Evolutionary conservation across 106 monocot genomes (phyloP).

Genomic region (Xerophyta viscosa): DNA sequence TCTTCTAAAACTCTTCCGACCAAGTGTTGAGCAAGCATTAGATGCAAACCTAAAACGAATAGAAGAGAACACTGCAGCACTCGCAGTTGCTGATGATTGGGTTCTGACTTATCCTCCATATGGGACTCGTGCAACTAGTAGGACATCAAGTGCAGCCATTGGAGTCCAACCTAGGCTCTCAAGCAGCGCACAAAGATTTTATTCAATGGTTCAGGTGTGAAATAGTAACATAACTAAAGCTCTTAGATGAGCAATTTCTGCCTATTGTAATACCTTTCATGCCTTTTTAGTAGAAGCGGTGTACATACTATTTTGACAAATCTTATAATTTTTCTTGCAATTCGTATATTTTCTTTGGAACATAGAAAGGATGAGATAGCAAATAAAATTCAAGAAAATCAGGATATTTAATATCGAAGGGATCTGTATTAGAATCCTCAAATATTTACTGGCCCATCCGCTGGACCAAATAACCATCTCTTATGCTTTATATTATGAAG

Average conservation of each 20-base stretch:
- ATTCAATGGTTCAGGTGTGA: slow-evolving; percentile 92
- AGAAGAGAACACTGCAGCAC: slow-evolving; percentile 86
- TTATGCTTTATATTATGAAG: too few species aligned
- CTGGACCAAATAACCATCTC: too few species aligned
- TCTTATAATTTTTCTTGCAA: too few species aligned
- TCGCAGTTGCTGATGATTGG: slow-evolving; percentile 98
- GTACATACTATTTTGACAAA: too few species aligned
- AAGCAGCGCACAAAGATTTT: slow-evolving; percentile 85
- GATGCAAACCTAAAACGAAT: slow-evolving; percentile 84
- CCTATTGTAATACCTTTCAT: not conserved
- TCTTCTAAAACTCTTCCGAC: slow-evolving; percentile 78
- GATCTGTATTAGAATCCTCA: too few species aligned
- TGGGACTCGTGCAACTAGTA: slow-evolving; percentile 28
- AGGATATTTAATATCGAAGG: too few species aligned
- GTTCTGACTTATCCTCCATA: slow-evolving; percentile 48
- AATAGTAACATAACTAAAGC: not conserved
- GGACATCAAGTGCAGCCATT: slow-evolving; percentile 21
- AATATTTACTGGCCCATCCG: too few species aligned
- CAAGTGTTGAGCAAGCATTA: slow-evolving; percentile 90
- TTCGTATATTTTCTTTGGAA: too few species aligned
- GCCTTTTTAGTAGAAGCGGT: not conserved
- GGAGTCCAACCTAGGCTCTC: slow-evolving; percentile 69
- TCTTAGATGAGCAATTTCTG: not conserved
- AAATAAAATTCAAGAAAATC: too few species aligned
- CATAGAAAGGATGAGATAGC: too few species aligned